Percentiles rank a stretch among this genome's conserved stretches.
Evolutionary conservation across 2,329 filamentous ascomycete genomes (phyloP).

Genomic region (Colletotrichum filicis): DNA sequence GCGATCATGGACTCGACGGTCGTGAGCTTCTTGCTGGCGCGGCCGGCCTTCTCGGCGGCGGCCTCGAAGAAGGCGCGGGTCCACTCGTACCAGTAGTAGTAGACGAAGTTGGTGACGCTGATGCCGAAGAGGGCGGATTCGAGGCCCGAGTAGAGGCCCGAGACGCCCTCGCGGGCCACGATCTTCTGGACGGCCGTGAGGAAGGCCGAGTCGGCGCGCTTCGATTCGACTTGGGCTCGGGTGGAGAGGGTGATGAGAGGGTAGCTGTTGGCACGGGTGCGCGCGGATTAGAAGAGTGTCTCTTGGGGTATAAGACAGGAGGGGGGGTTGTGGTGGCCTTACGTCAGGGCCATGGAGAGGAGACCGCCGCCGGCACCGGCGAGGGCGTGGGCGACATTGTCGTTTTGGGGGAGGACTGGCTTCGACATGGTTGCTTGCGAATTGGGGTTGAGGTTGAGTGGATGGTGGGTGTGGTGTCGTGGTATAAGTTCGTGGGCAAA

Average conservation of each 20-base stretch:
- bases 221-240: conserved; percentile 96
- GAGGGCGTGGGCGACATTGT: conserved; percentile 96
- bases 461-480: not conserved
- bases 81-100: conserved; percentile 99
- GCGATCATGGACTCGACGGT: conserved; percentile 95
- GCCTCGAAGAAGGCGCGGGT: conserved; percentile 87
- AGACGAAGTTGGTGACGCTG: conserved; percentile 98
- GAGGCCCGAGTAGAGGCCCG: conserved; percentile 90
- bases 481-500: not conserved
- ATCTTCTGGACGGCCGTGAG: conserved; percentile 86
- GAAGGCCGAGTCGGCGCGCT: conserved; percentile 87
- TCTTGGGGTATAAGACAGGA: not conserved
- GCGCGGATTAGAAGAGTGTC: conserved; percentile 10
- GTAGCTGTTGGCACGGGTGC: conserved; percentile 67
- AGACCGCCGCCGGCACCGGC: conserved; percentile 94
- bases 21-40: conserved; percentile 83
- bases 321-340: conserved; percentile 42
- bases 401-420: conserved; percentile 82
- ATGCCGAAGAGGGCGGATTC: conserved; percentile 97
- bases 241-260: conserved; percentile 98
- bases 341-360: conserved; percentile 95
- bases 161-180: conserved; percentile 88
- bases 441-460: not conserved
- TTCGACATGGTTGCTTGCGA: conserved; percentile 55
- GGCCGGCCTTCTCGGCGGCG: conserved; percentile 78